Evolutionary conservation across 2,329 filamentous ascomycete species (phyloP), one percentile per base, ranked within the genome.

Genomic region (Pseudogymnoascus destructans): DNA sequence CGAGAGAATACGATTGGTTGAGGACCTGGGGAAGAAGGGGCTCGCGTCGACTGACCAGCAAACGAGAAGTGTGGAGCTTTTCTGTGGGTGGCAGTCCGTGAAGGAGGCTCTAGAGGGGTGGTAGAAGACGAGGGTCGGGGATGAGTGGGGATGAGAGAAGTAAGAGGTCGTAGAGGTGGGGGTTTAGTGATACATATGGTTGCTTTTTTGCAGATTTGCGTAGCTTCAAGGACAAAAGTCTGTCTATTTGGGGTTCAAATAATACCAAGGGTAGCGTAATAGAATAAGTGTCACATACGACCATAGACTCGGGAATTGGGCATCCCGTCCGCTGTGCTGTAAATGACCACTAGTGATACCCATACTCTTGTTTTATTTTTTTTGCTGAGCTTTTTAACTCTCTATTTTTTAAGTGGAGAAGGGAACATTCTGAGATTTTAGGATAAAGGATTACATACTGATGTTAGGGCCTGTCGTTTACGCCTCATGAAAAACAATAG

Each of bases 261-360:
- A 36, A 36, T 3, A 36, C 6, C n/a, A 17, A 8, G 35, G n/a
- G n/a, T 17, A 36, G 15, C n/a, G 17, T 9, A 17, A 36, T 36
- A 17, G 3, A 17, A 6, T 8, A 36, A 36, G 33, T 36, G 6
- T 15, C 13, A 35, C n/a, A 17, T 35, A 32, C 13, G 8, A 9
- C 7, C 1, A 75, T 25, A 25, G 23, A 25, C 23, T 25, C 23
- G 7, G 23, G 7, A 25, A 25, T 25, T 25, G 23, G 23, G 23
- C 23, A 25, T 25, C 7, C 23, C 23, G 7, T 25, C 7, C 23
- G 23, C 23, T n/a, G n/a, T n/a, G n/a, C n/a, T n/a, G n/a, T n/a
- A n/a, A n/a, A n/a, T n/a, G n/a, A n/a, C n/a, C n/a, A n/a, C n/a
- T n/a, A n/a, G n/a, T n/a, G n/a, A n/a, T n/a, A n/a, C n/a, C n/a